Base-by-base conservation (phyloP, 164 flowering plant species). In the Protea cynaroides region DNA sequence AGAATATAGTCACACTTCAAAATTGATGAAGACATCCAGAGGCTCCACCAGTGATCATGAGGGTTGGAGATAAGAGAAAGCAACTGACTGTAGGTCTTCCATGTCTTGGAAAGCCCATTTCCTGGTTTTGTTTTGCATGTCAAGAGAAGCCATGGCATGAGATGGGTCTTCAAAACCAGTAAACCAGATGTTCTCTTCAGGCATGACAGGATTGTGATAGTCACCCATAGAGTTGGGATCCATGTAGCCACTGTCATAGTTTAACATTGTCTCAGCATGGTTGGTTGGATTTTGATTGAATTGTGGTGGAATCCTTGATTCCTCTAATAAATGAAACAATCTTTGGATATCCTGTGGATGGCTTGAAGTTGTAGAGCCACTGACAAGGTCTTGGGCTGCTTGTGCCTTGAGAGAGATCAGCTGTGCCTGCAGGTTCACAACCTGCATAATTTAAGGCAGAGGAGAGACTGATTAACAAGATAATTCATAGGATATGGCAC, bases 381-480 rank as follows among this genome's bases (percentile, higher is more conserved):
- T 75, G 24, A 61, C 43, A 23, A 71, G n/a, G 65, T 70, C 75
- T 63, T 83, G 86, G 54, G 85, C 73, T 64, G 85, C 87, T 77
- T 87, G 95, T 51, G 84, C 85, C 78, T 77, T 90, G 43, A 92
- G 81, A 59, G 74, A 73, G 51, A 86, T 82, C 63, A 92, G 74
- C 59, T 92, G 98, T 65, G 88, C 85, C 74, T 90, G 96, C 54
- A 92, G 74, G 73, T 62, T 88, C 10, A 85, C 84, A 69, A 89
- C 96, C 98, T 92, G 69, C 59, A 73, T 49, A 64, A 58, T 58
- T 51, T 24, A 66, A 68, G 23, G 9, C 8, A 49, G 47, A 47
- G 38, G 25, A 29, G 17, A 15, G 2, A 55, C 11, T 25, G 8
- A 24, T 43, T 9, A 38, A 23, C 56, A 47, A 21, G 5, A 37